These are phyloP conservation scores for Colletotrichum tropicale DNA, from an alignment of 2,329 filamentous ascomycete species.

Conservation along the genomic window DNA sequence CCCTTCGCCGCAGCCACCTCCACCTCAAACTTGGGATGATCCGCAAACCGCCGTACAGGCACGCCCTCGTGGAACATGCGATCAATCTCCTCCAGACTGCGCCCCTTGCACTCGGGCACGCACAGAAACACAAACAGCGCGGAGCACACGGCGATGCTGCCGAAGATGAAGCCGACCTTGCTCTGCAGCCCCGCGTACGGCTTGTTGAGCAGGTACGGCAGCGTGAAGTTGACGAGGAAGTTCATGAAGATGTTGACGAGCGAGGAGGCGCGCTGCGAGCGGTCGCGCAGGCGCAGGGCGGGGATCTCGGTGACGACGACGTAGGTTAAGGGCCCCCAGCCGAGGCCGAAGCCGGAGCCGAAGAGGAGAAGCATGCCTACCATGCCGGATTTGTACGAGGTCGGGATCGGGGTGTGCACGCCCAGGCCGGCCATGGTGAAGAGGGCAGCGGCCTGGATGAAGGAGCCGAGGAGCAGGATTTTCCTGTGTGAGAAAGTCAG, in stretches of 20 bases:
- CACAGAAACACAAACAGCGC: slow-evolving; percentile 22
- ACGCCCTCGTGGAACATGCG: slow-evolving; percentile 23
- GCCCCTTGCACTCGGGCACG: slow-evolving; percentile 26
- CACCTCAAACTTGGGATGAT: slow-evolving; percentile 1
- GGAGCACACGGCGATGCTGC: slow-evolving; percentile 17
- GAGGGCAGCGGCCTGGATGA: background rate
- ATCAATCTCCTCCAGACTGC: slow-evolving; percentile 29
- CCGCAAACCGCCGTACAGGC: slow-evolving; percentile 22
- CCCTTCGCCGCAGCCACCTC: background rate
- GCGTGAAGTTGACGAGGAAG: slow-evolving; percentile 24
- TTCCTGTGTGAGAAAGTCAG: background rate
- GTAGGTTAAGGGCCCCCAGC: slow-evolving; percentile 38
- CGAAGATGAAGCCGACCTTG: slow-evolving; percentile 23
- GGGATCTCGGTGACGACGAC: slow-evolving; percentile 40
- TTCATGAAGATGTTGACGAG: slow-evolving; percentile 22
- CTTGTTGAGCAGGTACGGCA: slow-evolving; percentile 21
- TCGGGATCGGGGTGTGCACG: slow-evolving; percentile 10
- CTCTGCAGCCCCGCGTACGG: slow-evolving; percentile 20
- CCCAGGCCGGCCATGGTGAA: slow-evolving; percentile 21
- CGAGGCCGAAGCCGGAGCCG: slow-evolving; percentile 32
- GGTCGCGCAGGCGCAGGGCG: slow-evolving; percentile 6
- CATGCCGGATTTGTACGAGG: slow-evolving; percentile 29
- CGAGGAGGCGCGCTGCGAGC: slow-evolving; percentile 14
- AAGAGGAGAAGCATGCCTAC: slow-evolving; percentile 38
- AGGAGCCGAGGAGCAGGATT: background rate